Base-by-base conservation (phyloP, 129 eudicot genomes). In the Helianthus tuberosus region DNA sequence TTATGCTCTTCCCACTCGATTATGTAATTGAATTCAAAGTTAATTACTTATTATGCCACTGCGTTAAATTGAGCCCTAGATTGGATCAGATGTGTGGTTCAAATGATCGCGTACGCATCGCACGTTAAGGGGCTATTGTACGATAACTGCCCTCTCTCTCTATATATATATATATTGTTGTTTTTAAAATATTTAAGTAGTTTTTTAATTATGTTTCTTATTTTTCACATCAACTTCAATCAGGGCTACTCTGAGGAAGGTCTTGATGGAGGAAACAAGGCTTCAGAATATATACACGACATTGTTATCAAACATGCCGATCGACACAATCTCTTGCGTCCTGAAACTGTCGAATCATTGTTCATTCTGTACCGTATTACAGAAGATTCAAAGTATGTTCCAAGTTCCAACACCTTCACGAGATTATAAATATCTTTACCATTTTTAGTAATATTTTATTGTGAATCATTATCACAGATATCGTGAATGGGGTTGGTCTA, bases 401-500 rank as follows among this genome's bases (percentile, higher is more conserved):
- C 66, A 55, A 70, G 90, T 57, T 69, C 25, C 61, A 55, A 70
- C 58, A 16, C 47, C 39, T 64, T 39, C 16, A 17, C 16, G 52
- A 54, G 47, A 64, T 63, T 47, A 16, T 77, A 43, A 50, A 50
- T 46, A 68, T 64, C 29, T 80, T 63, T 73, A 20, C 49, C 11
- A 25, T 65, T 17, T 57, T 9, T 57, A 32, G 63, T 57, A 6
- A 57, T 57, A 57, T 23, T 57, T 57, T 20, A 6, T 57, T 57
- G 35, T 20, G 20, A 55, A 57, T 57, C 36, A 12, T 57, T 72
- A 58, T 61, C 73, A 70, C 84, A 94, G 98, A 81, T 88, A 90
- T 74, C 93, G 97, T 43, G 93, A 90, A 72, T 93, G 98, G 98
- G 93, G 98, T 43, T 93, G 98, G 97, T 80, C 89, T 53, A 93